Conservation (phyloP, 208 protist species). For the Zelonia costaricensis region DNA sequence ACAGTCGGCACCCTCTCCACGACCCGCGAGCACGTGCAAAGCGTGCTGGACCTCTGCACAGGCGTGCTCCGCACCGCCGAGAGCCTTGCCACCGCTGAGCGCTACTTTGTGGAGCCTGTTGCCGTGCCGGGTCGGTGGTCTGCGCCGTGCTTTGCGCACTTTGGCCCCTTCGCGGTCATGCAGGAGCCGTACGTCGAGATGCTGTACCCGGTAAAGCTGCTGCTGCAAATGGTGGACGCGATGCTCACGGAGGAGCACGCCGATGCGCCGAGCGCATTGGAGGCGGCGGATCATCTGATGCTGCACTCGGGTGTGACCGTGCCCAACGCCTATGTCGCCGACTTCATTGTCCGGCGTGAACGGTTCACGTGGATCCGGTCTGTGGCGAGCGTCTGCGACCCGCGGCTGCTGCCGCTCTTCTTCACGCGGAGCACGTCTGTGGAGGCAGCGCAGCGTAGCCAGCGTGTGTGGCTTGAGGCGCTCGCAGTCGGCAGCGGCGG, state of each 20-base stretch:
- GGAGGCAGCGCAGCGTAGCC: constrained; percentile 12
- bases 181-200: constrained; percentile 42
- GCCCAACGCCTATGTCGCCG: constrained; percentile 27
- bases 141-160: constrained; percentile 12
- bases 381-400: constrained; percentile 33
- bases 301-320: constrained; percentile 32
- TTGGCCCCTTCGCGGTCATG: constrained; percentile 36
- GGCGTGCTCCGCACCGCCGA: constrained; percentile 38
- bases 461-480: constrained; percentile 36
- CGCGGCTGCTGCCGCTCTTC: constrained; percentile 27
- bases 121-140: constrained; percentile 9
- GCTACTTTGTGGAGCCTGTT: constrained; percentile 11
- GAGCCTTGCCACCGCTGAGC: constrained; percentile 19
- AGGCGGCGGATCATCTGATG: constrained; percentile 34
- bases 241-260: constrained; percentile 14
- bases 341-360: constrained; percentile 34
- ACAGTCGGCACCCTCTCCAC: constrained; percentile 30
- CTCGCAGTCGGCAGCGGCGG: neutral
- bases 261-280: constrained; percentile 20
- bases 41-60: constrained; percentile 57
- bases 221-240: constrained; percentile 32
- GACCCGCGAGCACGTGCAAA: constrained; percentile 34
- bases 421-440: constrained; percentile 18
- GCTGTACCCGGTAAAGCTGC: constrained; percentile 42
- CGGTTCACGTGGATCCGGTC: constrained; percentile 31